Evolutionary conservation across 805 yeast genomes (phyloP), one percentile per base, ranked within the genome.

Genomic region (Middelhovenomyces tepae): DNA sequence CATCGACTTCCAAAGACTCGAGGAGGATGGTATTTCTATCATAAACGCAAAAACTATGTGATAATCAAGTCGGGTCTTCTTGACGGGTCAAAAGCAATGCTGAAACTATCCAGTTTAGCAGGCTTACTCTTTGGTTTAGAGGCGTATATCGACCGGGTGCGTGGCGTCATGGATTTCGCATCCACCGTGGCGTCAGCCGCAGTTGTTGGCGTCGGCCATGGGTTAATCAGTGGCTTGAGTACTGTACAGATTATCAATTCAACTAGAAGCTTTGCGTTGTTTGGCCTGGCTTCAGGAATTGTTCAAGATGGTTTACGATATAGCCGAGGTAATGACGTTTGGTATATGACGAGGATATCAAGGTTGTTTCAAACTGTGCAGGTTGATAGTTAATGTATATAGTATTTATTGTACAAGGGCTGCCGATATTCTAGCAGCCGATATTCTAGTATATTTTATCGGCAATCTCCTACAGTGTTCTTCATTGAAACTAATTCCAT

Each of bases 1-100:
- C 94, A 84, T 50, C 53, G 95, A 33, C 58, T 85, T 37, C 95
- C 95, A 5, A 65, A 56, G 15, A 73, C 78, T 0, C 78, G 73
- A 34, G 86, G 84, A 14, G 91, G 89, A 0, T 84, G 94, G 95
- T 84, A 79, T 50, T 79, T 78, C 51, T 84, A 84, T 56, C 91
- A 84, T 56, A 83, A 80, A 56, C 67, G 84, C 41, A 84, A 82
- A 59, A 79, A 81, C 55, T 80, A 81, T 53, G 80, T 78, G 19
- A 73, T 83, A 56, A 54, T 79, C 22, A 63, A 69, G 37, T 62
- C 63, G 17, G 83, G 82, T 1, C 56, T 73, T 41, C 59, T 58
- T 13, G 34, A 44, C 5, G 86, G 78, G 0, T 44, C 67, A n/a
- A 53, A 47, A 22, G 60, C 60, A 7, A 68, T 64, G 34, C 41